Base-by-base conservation (phyloP, 345 rosid genomes). In the Viola odorata region DNA sequence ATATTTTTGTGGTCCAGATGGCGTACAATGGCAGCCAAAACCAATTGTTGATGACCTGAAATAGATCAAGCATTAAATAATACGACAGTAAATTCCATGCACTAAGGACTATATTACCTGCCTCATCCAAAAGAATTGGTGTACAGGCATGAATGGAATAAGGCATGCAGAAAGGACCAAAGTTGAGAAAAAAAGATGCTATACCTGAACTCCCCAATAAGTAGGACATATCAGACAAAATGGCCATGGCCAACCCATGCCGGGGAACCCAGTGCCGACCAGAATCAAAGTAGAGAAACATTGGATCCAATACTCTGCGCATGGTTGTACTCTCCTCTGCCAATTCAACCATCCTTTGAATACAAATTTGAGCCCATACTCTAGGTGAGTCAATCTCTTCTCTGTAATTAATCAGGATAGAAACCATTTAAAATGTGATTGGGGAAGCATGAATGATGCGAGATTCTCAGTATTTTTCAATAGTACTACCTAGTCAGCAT, bases 1-100 rank as follows among this genome's bases (percentile, higher is more conserved):
- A 88, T 84, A 76, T 86, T 89, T 67, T 94, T 94, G 75, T 88
- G 91, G 80, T 94, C 97, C 62, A 94, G 77, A 76, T 94, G 96
- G 62, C 87, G 95, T 54, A 90, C 73, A 37, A 88, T 86, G 65
- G 89, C 76, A 4, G 91, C 82, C 68, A 90, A 80, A 69, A 94
- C 77, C 71, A 81, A 67, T 65, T 84, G 96, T 72, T 76, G 94
- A 77, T 82, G 83, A 60, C 86, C 98, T 86, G 86, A 39, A 53
- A 74, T 42, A 50, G 52, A 65, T 61, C 50, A 53, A 71, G 58
- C 57, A 61, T 62, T 54, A 69, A 55, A 5, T 58, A 58, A 42
- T 62, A 57, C 41, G 62, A n/a, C 38, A 15, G 45, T 17, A 7
- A 47, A 56, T 39, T 52, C 64, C 52, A 8, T 7, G 45, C 40